Conservation (phyloP, 179 eudicot species). For the Gypsophila paniculata region DNA sequence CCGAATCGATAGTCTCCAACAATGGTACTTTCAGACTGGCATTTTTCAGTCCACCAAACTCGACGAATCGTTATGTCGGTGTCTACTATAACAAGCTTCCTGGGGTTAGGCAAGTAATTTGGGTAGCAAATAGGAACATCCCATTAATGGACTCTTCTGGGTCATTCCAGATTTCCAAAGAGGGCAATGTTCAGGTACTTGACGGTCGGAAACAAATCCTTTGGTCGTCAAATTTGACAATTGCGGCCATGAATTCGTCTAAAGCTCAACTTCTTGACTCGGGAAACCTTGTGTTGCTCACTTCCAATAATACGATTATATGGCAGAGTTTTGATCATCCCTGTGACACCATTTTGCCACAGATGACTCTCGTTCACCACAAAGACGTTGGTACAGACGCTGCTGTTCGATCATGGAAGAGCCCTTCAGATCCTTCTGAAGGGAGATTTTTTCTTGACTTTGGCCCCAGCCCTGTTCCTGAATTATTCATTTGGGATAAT, state of each 20-base stretch:
- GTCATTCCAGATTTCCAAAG: constrained; percentile 22
- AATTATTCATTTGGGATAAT: constrained; percentile 25
- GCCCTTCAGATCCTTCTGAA: constrained; percentile 35
- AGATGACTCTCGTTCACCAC: constrained; percentile 22
- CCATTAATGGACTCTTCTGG: constrained; percentile 32
- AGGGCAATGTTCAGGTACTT: constrained; percentile 28
- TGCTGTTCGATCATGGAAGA: constrained; percentile 31
- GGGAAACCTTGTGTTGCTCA: constrained; percentile 44
- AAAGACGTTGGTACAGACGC: not conserved
- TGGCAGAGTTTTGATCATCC: constrained; percentile 66
- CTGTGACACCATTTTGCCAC: constrained; percentile 37
- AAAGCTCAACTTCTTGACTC: constrained; percentile 37
- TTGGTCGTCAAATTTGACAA: constrained; percentile 35
- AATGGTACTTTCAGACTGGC: constrained; percentile 23
- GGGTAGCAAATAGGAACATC: constrained; percentile 40
- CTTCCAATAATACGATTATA: constrained; percentile 17
- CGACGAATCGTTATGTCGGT: constrained; percentile 30
- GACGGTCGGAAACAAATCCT: constrained; percentile 20
- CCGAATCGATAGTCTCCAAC: constrained; percentile 20
- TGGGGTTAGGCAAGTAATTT: constrained; percentile 16
- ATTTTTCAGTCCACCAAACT: constrained; percentile 28
- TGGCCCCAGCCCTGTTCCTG: constrained; percentile 11
- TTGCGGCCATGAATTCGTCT: not conserved
- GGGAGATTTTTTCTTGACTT: constrained; percentile 30
- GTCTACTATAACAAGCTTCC: constrained; percentile 31